Base-by-base conservation (phyloP, 148 eudicot genomes). In the Nepenthes mirabilis region DNA sequence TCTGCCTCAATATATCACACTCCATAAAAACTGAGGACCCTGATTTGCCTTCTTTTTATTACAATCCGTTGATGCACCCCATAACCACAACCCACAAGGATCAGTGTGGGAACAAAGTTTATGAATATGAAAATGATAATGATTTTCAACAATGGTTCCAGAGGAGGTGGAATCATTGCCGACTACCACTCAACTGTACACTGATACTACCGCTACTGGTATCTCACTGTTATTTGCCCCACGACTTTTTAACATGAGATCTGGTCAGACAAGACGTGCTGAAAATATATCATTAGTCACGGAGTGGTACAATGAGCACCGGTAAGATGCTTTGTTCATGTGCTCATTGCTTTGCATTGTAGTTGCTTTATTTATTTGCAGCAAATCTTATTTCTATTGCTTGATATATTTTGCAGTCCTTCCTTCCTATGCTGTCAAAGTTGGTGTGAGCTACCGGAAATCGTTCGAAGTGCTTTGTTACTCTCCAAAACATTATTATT, bases 271-370 rank as follows among this genome's bases (percentile, higher is more conserved):
- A 63, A 75, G 99, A 11, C 91, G 97, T 49, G 95, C 99, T 69
- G 96, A 93, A 78, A 96, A 93, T 67, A 93, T 93, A 58, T 97
- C 99, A 32, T 87, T 93, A 6, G 99, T 93, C 32, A 89, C 96
- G 7, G 99, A 93, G 75, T 93, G 99, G 99, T 93, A 57, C 75
- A 93, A 93, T 81, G 99, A 93, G 73, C 99, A 94, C 64, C 90
- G 99, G 99, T 94, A 73, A 68, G 52, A 2, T 59, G 5, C 35
- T 65, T 34, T 14, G 43, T 37, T 55, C 14, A 34, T 37, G 13
- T 23, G 34, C 34, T 23, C 23, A 0, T 23, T 9, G 33, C 10
- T 13, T 11, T 52, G 55, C 0, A 23, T 23, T 23, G 23, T 32
- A 13, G 14, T 23, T 23, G 14, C 32, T 52, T 14, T 33, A 52